Base-by-base conservation (phyloP, 1,284 basidiomycete genomes). In the Boletellus deceptivus region DNA sequence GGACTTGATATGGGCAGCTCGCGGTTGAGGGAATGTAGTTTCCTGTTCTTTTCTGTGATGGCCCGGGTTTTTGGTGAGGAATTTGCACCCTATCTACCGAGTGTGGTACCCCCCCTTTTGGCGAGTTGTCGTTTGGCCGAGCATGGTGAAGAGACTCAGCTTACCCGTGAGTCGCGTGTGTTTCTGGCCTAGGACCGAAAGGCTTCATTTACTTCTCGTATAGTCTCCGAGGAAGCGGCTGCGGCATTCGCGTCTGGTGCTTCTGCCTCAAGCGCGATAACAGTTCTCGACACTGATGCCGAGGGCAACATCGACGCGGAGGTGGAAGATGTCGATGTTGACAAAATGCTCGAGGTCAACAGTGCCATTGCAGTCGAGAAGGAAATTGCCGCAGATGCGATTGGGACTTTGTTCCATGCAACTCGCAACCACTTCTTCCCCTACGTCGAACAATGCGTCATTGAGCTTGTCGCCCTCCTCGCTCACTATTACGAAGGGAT, bases 1-100 rank as follows among this genome's bases (percentile, higher is more conserved):
- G 95, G 91, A 45, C 83, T 96, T 54, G 85, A 90, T 56, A 83
- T 96, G 71, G 90, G 92, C 59, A 89, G 83, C 58, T 88, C 94
- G 6, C 82, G 94, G 55, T 77, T 99, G 54, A 83, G 93, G 60
- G 97, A 99, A 72, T 98, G 94, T 72, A 92, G 89, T 64, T 99
- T 98, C 84, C 79, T 99, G 64, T 98, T 98, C 84, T 99, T 99
- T 63, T 92, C 94, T 55, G 93, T 97, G 59, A 96, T 99, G 91
- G 89, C 95, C 24, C 83, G 91, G 48, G 94, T 99, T 25, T 99
- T 98, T 65, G 91, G 86, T 55, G 91, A 92, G 56, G 95, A 99
- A 65, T 98, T 99, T 64, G 86, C 91, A 8, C 81, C 80, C 4
- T 98, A 93, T 73, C 80, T 99, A 33, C 83, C 86, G 17, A 84